Conservation (phyloP, 805 yeast species). For the Yarrowia hollandica region DNA sequence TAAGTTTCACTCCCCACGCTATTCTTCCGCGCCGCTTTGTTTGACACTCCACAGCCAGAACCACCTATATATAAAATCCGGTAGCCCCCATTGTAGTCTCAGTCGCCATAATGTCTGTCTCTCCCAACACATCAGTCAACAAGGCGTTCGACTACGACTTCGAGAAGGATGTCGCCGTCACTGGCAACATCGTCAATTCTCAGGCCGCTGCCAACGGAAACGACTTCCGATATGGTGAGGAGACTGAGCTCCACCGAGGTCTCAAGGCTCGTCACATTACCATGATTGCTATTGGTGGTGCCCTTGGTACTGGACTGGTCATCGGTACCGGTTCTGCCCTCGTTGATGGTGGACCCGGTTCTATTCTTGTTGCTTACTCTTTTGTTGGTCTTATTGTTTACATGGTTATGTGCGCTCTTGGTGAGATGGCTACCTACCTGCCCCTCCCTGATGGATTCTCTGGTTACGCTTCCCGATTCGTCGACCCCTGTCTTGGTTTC, state of each 20-base stretch:
- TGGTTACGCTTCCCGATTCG: constrained; percentile 62
- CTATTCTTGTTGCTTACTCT: constrained; percentile 60
- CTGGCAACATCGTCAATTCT: constrained; percentile 25
- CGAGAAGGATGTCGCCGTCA: constrained; percentile 23
- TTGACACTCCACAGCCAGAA: background rate
- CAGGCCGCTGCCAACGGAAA: constrained; percentile 25
- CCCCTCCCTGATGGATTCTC: constrained; percentile 69
- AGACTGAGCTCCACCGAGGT: constrained; percentile 37
- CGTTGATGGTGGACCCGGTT: constrained; percentile 63
- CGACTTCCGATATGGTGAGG: constrained; percentile 26
- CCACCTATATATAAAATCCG: constrained; percentile 19
- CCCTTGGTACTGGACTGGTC: constrained; percentile 76
- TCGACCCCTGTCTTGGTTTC: constrained; percentile 66
- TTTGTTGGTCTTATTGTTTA: constrained; percentile 71
- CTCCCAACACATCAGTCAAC: constrained; percentile 23
- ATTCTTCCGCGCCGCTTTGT: constrained; percentile 28
- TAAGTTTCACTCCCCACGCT: constrained; percentile 28
- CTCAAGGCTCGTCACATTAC: constrained; percentile 60
- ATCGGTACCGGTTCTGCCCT: constrained; percentile 76
- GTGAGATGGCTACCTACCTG: constrained; percentile 67
- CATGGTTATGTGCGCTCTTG: constrained; percentile 66
- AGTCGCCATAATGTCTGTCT: constrained; percentile 24
- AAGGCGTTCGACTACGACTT: constrained; percentile 27
- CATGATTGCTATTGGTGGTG: constrained; percentile 82
- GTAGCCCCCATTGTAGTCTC: background rate